Base-by-base conservation (phyloP, 306 rosid species). In the Pyrus betulifolia region DNA sequence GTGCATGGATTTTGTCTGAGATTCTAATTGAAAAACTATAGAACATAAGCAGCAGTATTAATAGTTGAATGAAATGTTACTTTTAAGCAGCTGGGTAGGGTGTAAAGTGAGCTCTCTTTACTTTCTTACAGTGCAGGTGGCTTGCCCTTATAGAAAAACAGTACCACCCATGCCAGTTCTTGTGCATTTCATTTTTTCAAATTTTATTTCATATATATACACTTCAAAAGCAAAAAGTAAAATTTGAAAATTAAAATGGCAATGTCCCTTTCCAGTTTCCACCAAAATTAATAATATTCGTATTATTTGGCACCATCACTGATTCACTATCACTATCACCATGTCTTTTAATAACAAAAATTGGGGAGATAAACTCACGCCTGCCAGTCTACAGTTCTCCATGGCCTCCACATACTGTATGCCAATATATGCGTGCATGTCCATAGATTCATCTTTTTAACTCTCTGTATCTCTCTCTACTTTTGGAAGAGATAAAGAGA, bases 301-400 rank as follows among this genome's bases (percentile, higher is more conserved):
- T 51, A 51, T 57, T n/a, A 57, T 58, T 9, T 58, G 62, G 62
- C 62, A 58, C 27, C 27, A 57, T 57, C 27, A 7, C 55, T 49
- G 18, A 13, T 14, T 49, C 55, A 51, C 28, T 46, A 54, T 84
- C 82, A 49, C 60, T 55, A 49, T 79, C 78, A 74, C 66, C 55
- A 35, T 45, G 42, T 66, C 69, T 69, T 84, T 76, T 72, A 45
- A 55, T 45, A 55, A 70, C 82, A 61, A 84, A 81, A 72, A 76
- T 11, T 38, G n/a, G 63, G 63, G 28, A 83, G 74, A 72, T 78
- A 59, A 15, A 6, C 80, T 81, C 85, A 78, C 75, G 82, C 82
- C 73, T 83, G 72, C 82, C 42, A 33, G 3, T 82, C 74, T 74
- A 82, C 87, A 60, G 81, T 79, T 84, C 72, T 76, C 72, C 78